phyloP scores from a whole-genome alignment of 2,329 filamentous ascomycete species.

The Phyllosticta capitalensis region DNA sequence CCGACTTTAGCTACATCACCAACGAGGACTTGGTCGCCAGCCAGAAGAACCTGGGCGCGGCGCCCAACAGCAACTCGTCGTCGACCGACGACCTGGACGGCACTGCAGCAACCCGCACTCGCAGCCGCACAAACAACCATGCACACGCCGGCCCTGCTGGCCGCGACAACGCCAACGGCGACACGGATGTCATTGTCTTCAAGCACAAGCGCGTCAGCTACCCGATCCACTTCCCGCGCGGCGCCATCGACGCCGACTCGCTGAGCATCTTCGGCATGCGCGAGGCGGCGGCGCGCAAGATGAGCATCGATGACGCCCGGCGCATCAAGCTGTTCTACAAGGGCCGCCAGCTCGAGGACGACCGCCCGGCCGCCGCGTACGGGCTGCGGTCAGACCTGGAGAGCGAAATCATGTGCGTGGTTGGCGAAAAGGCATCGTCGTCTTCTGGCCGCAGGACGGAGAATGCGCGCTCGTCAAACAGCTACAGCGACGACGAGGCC shows the following conservation, averaged over 20 bases:
- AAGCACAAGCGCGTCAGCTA: constrained; percentile 59
- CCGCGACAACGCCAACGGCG: constrained; percentile 13
- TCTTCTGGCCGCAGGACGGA: constrained; percentile 23
- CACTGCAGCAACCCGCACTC: neutral
- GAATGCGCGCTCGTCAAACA: constrained; percentile 15
- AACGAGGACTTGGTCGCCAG: constrained; percentile 54
- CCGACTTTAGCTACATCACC: constrained; percentile 78
- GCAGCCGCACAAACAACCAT: constrained; percentile 14
- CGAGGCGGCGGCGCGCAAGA: constrained; percentile 56
- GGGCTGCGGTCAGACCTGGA: constrained; percentile 47
- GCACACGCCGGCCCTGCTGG: constrained; percentile 13
- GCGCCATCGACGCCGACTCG: constrained; percentile 65
- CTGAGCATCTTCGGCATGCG: constrained; percentile 57
- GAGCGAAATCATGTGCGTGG: constrained; percentile 51
- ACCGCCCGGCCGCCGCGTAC: constrained; percentile 47
- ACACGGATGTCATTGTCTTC: constrained; percentile 63
- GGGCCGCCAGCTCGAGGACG: constrained; percentile 59
- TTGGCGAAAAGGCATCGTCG: constrained; percentile 39
- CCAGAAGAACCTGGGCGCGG: constrained; percentile 15
- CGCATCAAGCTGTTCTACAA: constrained; percentile 64
- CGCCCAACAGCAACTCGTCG: constrained; percentile 15
- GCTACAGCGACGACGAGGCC: constrained; percentile 20
- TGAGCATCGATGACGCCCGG: constrained; percentile 49
- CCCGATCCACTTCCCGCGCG: constrained; percentile 63
- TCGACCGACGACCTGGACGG: constrained; percentile 12